These are phyloP conservation scores for Lolium rigidum DNA, from an alignment of 176 grass and related monocot species.

Conservation along the genomic window DNA sequence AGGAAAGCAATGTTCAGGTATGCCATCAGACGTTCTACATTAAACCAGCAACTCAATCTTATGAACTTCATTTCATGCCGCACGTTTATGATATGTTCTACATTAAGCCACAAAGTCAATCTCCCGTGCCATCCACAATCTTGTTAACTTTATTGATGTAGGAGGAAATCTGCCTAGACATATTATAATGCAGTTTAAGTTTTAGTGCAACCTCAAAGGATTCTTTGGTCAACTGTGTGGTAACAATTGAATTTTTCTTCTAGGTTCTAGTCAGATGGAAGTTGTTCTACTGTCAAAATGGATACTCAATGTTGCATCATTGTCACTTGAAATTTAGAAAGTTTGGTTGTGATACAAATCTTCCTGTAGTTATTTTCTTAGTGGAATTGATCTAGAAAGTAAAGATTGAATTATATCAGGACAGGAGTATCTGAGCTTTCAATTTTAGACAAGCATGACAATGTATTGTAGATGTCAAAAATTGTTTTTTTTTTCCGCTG, in stretches of 20 bases:
- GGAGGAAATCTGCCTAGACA: not conserved
- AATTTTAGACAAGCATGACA: not conserved
- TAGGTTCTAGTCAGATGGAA: conserved; percentile 10
- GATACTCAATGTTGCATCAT: not conserved
- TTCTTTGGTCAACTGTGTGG: not conserved
- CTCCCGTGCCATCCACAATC: not conserved
- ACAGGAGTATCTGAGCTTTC: not conserved
- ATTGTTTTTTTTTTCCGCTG: not conserved
- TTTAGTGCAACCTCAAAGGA: not conserved
- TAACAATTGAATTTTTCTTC: not conserved
- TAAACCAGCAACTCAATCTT: not conserved
- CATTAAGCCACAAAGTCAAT: too few relatives aligned
- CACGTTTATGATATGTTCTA: too few relatives aligned
- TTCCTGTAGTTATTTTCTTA: not conserved
- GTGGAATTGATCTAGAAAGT: not conserved
- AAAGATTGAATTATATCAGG: not conserved
- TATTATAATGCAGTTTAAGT: too few relatives aligned
- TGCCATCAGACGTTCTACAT: not conserved
- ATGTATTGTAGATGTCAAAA: not conserved
- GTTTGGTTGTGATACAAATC: not conserved
- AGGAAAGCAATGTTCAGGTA: conserved; percentile 34
- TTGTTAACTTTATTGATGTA: not conserved
- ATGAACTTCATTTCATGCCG: not conserved
- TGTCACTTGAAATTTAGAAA: not conserved
- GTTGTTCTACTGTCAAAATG: not conserved